A percentile compares a stretch with the other conserved stretches of the same genome.
Evolutionary conservation across 2,329 filamentous ascomycete genomes (phyloP).

Genomic region (Teratosphaeriaceae sp.): DNA sequence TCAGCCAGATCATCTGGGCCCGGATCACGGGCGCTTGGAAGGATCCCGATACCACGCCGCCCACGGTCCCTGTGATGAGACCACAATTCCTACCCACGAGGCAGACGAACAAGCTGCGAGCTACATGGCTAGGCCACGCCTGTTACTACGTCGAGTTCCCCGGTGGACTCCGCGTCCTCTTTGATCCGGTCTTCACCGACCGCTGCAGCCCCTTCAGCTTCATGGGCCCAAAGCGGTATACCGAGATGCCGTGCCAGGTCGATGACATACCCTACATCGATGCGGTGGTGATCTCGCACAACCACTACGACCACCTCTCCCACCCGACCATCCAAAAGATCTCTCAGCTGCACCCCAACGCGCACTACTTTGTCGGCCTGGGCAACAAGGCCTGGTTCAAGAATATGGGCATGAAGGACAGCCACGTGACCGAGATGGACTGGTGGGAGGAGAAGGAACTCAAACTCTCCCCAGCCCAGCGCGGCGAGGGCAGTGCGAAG

Average conservation of each 20-base stretch:
- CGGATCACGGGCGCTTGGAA: constrained; percentile 43
- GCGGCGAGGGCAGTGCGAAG: constrained; percentile 1
- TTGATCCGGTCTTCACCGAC: constrained; percentile 88
- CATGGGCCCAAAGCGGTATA: constrained; percentile 70
- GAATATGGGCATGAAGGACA: constrained; percentile 62
- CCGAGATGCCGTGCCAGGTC: constrained; percentile 67
- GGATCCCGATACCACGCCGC: constrained; percentile 55
- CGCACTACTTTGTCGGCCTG: constrained; percentile 81
- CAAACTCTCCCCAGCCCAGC: constrained; percentile 44
- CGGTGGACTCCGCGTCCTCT: constrained; percentile 76
- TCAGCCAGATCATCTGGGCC: constrained; percentile 36
- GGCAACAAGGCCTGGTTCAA: constrained; percentile 80
- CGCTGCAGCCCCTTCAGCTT: constrained; percentile 72
- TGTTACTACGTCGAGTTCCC: constrained; percentile 93
- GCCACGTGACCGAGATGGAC: constrained; percentile 80
- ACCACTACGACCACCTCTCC: constrained; percentile 89
- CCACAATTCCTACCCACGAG: constrained; percentile 62
- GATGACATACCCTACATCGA: constrained; percentile 72
- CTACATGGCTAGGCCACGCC: constrained; percentile 93
- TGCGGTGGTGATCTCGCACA: constrained; percentile 64
- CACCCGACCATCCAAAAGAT: constrained; percentile 68
- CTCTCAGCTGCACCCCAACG: constrained; percentile 63
- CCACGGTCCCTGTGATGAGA: constrained; percentile 59
- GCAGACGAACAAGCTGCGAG: constrained; percentile 57
- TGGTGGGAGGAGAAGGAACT: constrained; percentile 88